A percentile compares a stretch with the other conserved stretches of the same genome.
Evolutionary conservation across 768 basidiomycete genomes (phyloP).

Genomic region (Rhodotorula kratochvilovae): DNA sequence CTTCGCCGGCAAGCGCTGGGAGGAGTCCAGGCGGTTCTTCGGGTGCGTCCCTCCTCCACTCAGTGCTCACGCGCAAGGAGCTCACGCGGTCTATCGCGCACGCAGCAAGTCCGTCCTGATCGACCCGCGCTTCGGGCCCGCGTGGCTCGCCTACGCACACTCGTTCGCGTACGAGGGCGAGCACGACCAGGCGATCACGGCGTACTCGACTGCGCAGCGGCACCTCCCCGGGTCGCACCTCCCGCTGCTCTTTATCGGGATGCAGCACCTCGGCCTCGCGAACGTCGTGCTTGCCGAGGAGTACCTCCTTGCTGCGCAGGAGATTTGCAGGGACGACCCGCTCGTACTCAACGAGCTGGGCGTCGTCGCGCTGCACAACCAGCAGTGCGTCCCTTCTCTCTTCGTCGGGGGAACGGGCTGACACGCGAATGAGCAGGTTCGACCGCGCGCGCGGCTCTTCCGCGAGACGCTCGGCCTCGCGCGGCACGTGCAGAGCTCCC

Average conservation of each 20-base stretch:
- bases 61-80: background rate
- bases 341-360: conserved; percentile 86
- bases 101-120: conserved; percentile 88
- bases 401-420: background rate
- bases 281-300: conserved; percentile 79
- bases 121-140: conserved; percentile 92
- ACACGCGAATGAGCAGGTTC: conserved; percentile 55
- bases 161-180: conserved; percentile 96
- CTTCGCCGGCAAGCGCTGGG: conserved; percentile 76
- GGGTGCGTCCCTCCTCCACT: conserved; percentile 56
- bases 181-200: conserved; percentile 96
- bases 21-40: conserved; percentile 87
- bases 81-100: too few species aligned
- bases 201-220: conserved; percentile 92
- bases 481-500: conserved; percentile 75
- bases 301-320: conserved; percentile 72
- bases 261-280: conserved; percentile 91
- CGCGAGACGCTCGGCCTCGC: conserved; percentile 72
- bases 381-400: conserved; percentile 18
- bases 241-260: conserved; percentile 90
- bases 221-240: conserved; percentile 97
- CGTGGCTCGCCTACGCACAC: conserved; percentile 97
- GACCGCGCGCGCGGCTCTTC: conserved; percentile 68
- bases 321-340: conserved; percentile 73
- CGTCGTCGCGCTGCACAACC: conserved; percentile 82